Percentiles rank a stretch among this genome's conserved stretches.
Conservation (phyloP, 441 rosid genomes). For the Capsella rubella region DNA sequence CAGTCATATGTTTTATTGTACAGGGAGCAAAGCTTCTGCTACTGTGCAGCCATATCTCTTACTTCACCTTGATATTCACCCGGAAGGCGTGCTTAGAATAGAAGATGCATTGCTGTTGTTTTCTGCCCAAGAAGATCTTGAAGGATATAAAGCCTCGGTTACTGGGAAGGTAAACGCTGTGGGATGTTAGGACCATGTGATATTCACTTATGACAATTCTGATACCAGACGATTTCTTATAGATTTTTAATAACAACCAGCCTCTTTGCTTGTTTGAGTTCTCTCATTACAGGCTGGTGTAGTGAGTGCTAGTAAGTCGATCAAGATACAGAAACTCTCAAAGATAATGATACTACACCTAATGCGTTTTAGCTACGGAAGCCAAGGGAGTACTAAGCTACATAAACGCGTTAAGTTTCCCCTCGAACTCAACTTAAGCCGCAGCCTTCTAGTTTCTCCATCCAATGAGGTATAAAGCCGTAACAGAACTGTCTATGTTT, state of each 20-base stretch:
- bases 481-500: not conserved
- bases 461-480: conserved; percentile 59
- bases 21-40: conserved; percentile 88
- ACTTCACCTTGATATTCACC: conserved; percentile 88
- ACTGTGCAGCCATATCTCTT: conserved; percentile 86
- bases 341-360: conserved; percentile 93
- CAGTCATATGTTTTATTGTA: conserved; percentile 22
- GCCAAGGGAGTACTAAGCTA: conserved; percentile 89
- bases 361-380: conserved; percentile 95
- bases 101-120: conserved; percentile 89
- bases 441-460: conserved; percentile 72
- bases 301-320: conserved; percentile 85
- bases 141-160: conserved; percentile 81
- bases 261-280: conserved; percentile 28
- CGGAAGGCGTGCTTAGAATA: conserved; percentile 70
- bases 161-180: conserved; percentile 73
- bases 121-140: conserved; percentile 83
- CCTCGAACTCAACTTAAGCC: conserved; percentile 68
- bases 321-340: conserved; percentile 81
- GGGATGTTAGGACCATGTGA: conserved; percentile 1
- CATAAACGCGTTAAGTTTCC: conserved; percentile 91
- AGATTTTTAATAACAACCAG: not conserved
- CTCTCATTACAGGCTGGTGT: conserved; percentile 68
- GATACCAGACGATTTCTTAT: conserved; percentile 5
- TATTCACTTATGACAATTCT: conserved; percentile 2